Percentiles rank a stretch among this genome's conserved stretches.
These are phyloP conservation scores for Lentinula guzmanii DNA, from an alignment of 768 basidiomycete species.

Conservation along the genomic window DNA sequence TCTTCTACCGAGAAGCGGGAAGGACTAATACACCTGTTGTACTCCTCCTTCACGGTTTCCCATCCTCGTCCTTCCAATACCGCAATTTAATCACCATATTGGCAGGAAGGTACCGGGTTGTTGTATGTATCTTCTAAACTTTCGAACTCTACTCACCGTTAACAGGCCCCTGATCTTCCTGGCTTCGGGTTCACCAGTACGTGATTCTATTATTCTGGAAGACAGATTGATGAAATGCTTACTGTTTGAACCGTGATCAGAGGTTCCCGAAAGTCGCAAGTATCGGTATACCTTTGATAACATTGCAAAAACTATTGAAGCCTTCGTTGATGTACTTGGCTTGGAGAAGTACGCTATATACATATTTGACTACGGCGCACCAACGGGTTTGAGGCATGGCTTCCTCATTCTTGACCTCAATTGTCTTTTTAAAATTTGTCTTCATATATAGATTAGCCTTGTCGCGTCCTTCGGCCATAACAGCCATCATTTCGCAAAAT, in stretches of 20 bases:
- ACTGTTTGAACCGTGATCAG: constrained; percentile 1
- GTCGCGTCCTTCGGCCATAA: constrained; percentile 32
- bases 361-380: constrained; percentile 45
- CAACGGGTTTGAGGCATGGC: constrained; percentile 22
- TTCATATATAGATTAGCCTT: constrained; percentile 28
- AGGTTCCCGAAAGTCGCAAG: constrained; percentile 26
- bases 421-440: background rate
- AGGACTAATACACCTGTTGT: constrained; percentile 22
- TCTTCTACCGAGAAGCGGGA: constrained; percentile 42
- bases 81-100: constrained; percentile 39
- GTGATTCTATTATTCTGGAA: background rate
- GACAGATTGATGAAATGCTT: too few relatives aligned
- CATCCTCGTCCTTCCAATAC: constrained; percentile 42
- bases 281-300: constrained; percentile 37
- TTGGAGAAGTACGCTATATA: constrained; percentile 37
- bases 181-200: constrained; percentile 42
- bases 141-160: background rate
- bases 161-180: constrained; percentile 42
- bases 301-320: constrained; percentile 30
- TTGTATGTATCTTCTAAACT: constrained; percentile 16
- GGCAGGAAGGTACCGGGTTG: constrained; percentile 31
- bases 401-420: background rate
- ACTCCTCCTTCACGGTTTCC: constrained; percentile 46
- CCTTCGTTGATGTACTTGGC: constrained; percentile 32
- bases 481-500: constrained; percentile 41